Evolutionary conservation across 257 asterid genomes (phyloP).

Genomic region (Knoxia roxburghii): DNA sequence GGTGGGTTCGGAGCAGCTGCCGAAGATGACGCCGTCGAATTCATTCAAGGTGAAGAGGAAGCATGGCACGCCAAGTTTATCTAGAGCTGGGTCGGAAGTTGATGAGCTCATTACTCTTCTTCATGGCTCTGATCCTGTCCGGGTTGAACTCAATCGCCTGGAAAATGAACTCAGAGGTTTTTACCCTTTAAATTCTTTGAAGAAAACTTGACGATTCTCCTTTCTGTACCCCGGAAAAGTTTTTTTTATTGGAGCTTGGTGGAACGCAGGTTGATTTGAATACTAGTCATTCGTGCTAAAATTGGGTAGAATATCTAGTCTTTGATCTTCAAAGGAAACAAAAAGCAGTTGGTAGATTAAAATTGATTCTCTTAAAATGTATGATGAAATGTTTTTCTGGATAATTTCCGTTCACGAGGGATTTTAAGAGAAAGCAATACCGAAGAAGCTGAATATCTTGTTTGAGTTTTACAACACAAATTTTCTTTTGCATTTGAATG

Average conservation of each 20-base stretch:
- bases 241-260: not conserved
- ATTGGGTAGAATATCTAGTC: not conserved
- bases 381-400: not conserved
- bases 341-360: not conserved
- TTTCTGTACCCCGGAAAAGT: too few species aligned
- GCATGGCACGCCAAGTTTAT: conserved; percentile 18
- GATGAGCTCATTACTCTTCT: conserved; percentile 56
- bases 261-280: not conserved
- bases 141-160: conserved; percentile 81
- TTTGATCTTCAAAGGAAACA: too few species aligned
- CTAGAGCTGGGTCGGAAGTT: conserved; percentile 43
- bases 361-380: not conserved
- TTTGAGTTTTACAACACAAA: not conserved
- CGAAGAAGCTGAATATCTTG: not conserved
- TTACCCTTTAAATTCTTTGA: too few species aligned
- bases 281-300: not conserved
- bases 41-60: conserved; percentile 51
- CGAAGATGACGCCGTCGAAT: conserved; percentile 39
- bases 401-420: not conserved
- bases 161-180: conserved; percentile 78
- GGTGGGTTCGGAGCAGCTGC: conserved; percentile 29
- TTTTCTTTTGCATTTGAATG: not conserved
- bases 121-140: conserved; percentile 89
- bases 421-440: conserved; percentile 1
- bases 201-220: not conserved